Evolutionary conservation across 2,329 filamentous ascomycete genomes (phyloP).

Genomic region (Leptographium radiaticola): DNA sequence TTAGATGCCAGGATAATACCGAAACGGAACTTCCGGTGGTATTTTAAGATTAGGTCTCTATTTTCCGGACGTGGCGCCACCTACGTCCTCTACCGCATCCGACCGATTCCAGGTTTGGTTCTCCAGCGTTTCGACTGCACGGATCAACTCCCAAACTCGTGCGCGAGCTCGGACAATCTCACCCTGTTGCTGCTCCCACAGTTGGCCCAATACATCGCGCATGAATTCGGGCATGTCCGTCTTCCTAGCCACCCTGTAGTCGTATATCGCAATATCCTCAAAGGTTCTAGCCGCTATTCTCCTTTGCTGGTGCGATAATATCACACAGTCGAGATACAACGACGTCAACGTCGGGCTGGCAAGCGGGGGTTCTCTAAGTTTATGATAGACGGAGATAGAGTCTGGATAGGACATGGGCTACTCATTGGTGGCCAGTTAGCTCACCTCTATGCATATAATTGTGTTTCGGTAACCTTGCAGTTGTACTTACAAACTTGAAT

Average conservation of each 20-base stretch:
- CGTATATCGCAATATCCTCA: constrained; percentile 71
- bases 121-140: constrained; percentile 51
- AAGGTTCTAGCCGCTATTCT: constrained; percentile 59
- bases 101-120: constrained; percentile 58
- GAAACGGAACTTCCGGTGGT: too few species aligned
- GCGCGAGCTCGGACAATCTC: constrained; percentile 37
- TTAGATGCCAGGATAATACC: too few species aligned
- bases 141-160: constrained; percentile 42
- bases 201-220: constrained; percentile 21
- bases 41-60: too few species aligned
- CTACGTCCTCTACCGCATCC: constrained; percentile 60
- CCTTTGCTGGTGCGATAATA: constrained; percentile 64
- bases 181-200: constrained; percentile 37
- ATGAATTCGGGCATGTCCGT: constrained; percentile 27
- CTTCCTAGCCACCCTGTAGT: constrained; percentile 31
- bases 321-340: constrained; percentile 46
- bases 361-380: constrained; percentile 43
- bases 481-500: constrained; percentile 61
- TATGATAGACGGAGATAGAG: constrained; percentile 71
- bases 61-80: constrained; percentile 13
- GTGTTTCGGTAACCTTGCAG: not conserved
- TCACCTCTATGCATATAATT: not conserved
- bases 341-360: constrained; percentile 29
- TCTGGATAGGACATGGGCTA: constrained; percentile 79
- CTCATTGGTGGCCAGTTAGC: not conserved